These are phyloP conservation scores for Wallacemonas collosoma DNA, from an alignment of 208 protist species.

Conservation along the genomic window DNA sequence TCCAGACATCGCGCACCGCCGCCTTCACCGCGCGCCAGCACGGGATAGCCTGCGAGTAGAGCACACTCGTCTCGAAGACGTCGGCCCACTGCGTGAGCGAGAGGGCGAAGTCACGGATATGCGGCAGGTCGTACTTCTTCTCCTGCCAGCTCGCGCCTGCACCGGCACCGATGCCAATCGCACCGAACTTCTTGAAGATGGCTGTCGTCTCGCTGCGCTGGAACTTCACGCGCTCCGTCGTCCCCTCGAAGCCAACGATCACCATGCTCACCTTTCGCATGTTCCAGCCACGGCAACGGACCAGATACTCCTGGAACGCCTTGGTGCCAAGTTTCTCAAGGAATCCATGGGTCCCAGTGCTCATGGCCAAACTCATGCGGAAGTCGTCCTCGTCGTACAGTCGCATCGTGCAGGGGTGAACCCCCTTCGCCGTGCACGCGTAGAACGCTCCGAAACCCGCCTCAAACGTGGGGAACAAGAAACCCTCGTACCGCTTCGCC, in stretches of 20 bases:
- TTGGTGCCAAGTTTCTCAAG: slow-evolving; percentile 57
- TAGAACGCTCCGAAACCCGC: slow-evolving; percentile 82
- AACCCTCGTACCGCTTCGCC: slow-evolving; percentile 84
- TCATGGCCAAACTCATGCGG: slow-evolving; percentile 87
- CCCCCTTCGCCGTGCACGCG: slow-evolving; percentile 79
- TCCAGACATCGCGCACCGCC: slow-evolving; percentile 79
- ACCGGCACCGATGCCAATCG: slow-evolving; percentile 56
- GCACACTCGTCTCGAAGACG: slow-evolving; percentile 92
- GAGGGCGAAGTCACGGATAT: slow-evolving; percentile 90
- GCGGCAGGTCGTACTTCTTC: slow-evolving; percentile 94
- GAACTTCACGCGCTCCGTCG: slow-evolving; percentile 55
- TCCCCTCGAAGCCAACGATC: slow-evolving; percentile 90
- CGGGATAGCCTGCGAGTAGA: slow-evolving; percentile 82
- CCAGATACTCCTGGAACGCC: slow-evolving; percentile 68
- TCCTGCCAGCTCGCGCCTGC: slow-evolving; percentile 89
- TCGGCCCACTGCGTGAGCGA: slow-evolving; percentile 87
- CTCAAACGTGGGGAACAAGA: slow-evolving; percentile 91
- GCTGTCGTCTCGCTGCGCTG: slow-evolving; percentile 63
- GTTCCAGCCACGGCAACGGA: slow-evolving; percentile 68
- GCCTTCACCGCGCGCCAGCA: slow-evolving; percentile 93
- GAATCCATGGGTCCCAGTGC: slow-evolving; percentile 53
- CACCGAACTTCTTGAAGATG: slow-evolving; percentile 69
- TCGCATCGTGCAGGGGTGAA: slow-evolving; percentile 86
- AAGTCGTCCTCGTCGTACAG: slow-evolving; percentile 94
- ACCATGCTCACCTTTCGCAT: slow-evolving; percentile 73